Conservation (phyloP, 2,329 filamentous ascomycete genomes). For the Penicillium sp. region DNA sequence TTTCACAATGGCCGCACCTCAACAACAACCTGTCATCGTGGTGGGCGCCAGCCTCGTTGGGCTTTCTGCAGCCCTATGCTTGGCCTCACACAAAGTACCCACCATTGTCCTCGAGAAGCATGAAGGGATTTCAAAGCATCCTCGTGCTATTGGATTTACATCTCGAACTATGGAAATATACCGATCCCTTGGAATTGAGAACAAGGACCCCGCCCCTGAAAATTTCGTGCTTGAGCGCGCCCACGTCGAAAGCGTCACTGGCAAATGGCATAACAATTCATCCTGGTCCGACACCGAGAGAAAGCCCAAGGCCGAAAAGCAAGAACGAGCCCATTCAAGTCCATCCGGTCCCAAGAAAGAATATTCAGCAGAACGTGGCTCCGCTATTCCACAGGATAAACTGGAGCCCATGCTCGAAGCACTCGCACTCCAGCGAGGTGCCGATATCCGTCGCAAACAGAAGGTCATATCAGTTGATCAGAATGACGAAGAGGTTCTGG, state of each 20-base stretch:
- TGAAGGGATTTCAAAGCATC: slow-evolving; percentile 39
- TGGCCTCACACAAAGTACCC: slow-evolving; percentile 35
- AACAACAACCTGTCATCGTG: slow-evolving; percentile 36
- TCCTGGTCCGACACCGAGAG: slow-evolving; percentile 24
- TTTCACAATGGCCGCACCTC: neutral
- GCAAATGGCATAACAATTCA: slow-evolving; percentile 23
- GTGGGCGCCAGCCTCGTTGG: slow-evolving; percentile 48
- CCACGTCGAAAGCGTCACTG: slow-evolving; percentile 24
- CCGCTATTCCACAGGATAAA: slow-evolving; percentile 44
- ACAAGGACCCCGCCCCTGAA: slow-evolving; percentile 22
- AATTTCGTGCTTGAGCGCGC: slow-evolving; percentile 27
- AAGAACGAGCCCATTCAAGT: neutral
- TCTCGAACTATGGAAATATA: slow-evolving; percentile 45
- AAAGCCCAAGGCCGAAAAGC: neutral
- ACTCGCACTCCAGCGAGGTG: slow-evolving; percentile 37
- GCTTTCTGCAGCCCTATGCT: slow-evolving; percentile 44
- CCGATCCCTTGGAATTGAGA: slow-evolving; percentile 32
- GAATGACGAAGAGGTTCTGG: slow-evolving; percentile 30
- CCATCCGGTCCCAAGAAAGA: slow-evolving; percentile 20
- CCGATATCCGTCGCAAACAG: slow-evolving; percentile 40
- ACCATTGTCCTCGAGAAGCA: slow-evolving; percentile 47
- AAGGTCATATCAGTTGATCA: slow-evolving; percentile 31
- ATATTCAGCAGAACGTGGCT: slow-evolving; percentile 30
- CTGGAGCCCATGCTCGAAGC: slow-evolving; percentile 46
- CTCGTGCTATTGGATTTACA: slow-evolving; percentile 44